phyloP scores from a whole-genome alignment of 192 early-diverging fungal genomes.

The Coemansia sp. region DNA sequence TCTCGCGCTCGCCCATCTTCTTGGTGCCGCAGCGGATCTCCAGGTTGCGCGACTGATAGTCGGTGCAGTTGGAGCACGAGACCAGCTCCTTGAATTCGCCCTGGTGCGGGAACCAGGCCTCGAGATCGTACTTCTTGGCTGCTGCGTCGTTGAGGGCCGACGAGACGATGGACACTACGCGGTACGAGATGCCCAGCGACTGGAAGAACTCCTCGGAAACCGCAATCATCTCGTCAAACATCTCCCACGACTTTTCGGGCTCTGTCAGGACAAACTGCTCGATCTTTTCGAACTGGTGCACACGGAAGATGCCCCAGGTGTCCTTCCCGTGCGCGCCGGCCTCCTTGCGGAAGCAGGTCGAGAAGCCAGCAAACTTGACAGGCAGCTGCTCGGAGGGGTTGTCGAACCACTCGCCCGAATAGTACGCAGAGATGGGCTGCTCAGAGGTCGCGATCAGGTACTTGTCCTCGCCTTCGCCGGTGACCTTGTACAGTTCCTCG shows the following conservation, averaged over 20 bases:
- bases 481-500: constrained; percentile 95
- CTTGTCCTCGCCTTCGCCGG: constrained; percentile 83
- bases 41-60: constrained; percentile 92
- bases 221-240: constrained; percentile 94
- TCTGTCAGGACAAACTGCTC: constrained; percentile 97
- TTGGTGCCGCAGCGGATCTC: constrained; percentile 97
- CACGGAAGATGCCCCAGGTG: constrained; percentile 98
- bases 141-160: constrained; percentile 98
- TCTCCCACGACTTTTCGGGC: constrained; percentile 98
- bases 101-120: constrained; percentile 99
- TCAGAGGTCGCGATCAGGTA: constrained; percentile 98
- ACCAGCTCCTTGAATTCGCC: constrained; percentile 98
- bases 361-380: constrained; percentile 90
- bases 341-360: constrained; percentile 99
- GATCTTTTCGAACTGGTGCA: constrained; percentile 99
- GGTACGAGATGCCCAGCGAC: constrained; percentile 91
- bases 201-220: constrained; percentile 95
- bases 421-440: constrained; percentile 97
- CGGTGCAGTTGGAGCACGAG: constrained; percentile 98
- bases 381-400: constrained; percentile 91
- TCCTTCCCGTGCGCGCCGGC: constrained; percentile 97
- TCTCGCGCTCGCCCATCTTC: constrained; percentile 92
- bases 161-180: constrained; percentile 93
- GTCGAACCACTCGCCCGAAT: constrained; percentile 93
- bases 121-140: constrained; percentile 98